Conservation (phyloP, 129 eudicot genomes). For the Pseudognaphalium luteoalbum region DNA sequence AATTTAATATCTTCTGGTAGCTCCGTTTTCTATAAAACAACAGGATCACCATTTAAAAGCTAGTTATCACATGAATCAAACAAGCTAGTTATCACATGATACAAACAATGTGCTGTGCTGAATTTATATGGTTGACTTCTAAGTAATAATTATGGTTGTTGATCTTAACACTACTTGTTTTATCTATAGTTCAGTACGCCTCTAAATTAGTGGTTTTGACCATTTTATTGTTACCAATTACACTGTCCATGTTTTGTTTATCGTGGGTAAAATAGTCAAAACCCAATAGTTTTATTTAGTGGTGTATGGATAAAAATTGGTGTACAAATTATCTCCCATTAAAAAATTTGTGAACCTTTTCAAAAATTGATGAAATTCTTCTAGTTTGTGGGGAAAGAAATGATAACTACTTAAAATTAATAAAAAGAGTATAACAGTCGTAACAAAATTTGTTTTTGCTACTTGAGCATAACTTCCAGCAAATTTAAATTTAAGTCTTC, state of each 20-base stretch:
- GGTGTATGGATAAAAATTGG: too few species aligned
- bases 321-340: too few species aligned
- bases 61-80: not conserved
- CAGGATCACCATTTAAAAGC: not conserved
- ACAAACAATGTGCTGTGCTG: conserved; percentile 1
- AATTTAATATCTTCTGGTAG: conserved; percentile 30
- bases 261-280: too few species aligned
- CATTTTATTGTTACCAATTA: too few species aligned
- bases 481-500: too few species aligned
- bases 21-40: conserved; percentile 31
- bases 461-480: too few species aligned
- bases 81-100: not conserved
- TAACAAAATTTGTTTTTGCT: too few species aligned
- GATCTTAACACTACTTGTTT: too few species aligned
- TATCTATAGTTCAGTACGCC: too few species aligned
- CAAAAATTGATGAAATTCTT: not conserved
- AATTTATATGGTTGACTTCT: conserved; percentile 7
- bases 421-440: not conserved
- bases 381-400: not conserved
- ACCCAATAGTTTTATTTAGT: too few species aligned
- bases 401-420: conserved; percentile 2
- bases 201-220: too few species aligned
- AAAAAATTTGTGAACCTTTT: not conserved
- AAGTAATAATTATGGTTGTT: not conserved
- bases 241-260: too few species aligned